Base-by-base conservation (phyloP, 2,329 filamentous ascomycete species). In the Pezicula radicicola region DNA sequence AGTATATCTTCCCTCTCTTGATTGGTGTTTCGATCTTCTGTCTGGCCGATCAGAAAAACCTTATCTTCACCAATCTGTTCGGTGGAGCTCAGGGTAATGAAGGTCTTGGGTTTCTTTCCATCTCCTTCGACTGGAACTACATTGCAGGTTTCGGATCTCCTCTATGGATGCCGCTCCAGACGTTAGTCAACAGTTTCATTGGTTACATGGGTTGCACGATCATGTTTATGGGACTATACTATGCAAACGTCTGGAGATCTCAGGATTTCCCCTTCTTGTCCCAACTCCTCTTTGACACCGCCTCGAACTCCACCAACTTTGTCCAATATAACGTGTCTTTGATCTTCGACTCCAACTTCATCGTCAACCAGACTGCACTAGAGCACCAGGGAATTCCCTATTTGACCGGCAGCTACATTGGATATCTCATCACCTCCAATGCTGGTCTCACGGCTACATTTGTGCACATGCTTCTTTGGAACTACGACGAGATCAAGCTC, bases 11-110 rank as follows among this genome's bases (percentile, higher is more conserved):
- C 43, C 68, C 73, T 0, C n/a, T 50, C 6, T 60, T 75, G 6
- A 68, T 62, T 9, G 69, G 69, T 9, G 54, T 72, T 8, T 67
- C 62, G 2, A 62, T 77, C 37, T 72, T 75, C 48, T 77, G 74
- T 52, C 65, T 77, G 8, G 69, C 74, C 0, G 67, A 71, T 16
- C 68, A 70, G 28, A 60, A 70, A 41, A 74, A 61, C 48, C 56
- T 68, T 1, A 57, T 72, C 7, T 73, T 77, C 46, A 76, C 73
- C 25, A 72, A 74, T 35, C 59, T 77, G n/a, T 77, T 77, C 53
- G 75, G 75, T 4, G 75, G 75, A 15, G 64, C 73, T 2, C 64
- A 65, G 35, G 70, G 68, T 5, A 72, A 75, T 54, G 72, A 75
- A 52, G 72, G 72, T 8, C 60, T 75, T 1, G 72, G 72, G 4